These are phyloP conservation scores for Aegle marmelos DNA, from an alignment of 345 rosid species.

Conservation along the genomic window DNA sequence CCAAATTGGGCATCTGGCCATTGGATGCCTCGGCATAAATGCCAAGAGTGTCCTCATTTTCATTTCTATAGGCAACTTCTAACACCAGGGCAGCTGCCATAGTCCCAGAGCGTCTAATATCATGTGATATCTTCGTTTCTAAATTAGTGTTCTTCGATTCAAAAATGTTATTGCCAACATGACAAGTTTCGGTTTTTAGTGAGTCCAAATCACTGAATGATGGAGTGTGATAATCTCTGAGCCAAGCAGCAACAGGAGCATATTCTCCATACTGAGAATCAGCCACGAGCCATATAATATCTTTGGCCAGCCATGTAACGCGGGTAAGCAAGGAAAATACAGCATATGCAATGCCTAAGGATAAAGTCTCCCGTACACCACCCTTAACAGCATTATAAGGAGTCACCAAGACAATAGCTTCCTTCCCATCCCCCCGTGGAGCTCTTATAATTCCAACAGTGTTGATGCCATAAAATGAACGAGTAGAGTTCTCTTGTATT, in stretches of 20 bases:
- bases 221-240: slow-evolving; percentile 77
- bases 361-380: slow-evolving; percentile 44
- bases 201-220: slow-evolving; percentile 39
- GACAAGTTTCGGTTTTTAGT: slow-evolving; percentile 31
- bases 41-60: slow-evolving; percentile 58
- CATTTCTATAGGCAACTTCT: slow-evolving; percentile 59
- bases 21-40: slow-evolving; percentile 94
- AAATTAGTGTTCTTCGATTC: slow-evolving; percentile 14
- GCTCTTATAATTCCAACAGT: slow-evolving; percentile 80
- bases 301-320: slow-evolving; percentile 94
- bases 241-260: slow-evolving; percentile 81
- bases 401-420: slow-evolving; percentile 87
- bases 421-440: slow-evolving; percentile 91
- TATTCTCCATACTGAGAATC: slow-evolving; percentile 86
- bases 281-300: slow-evolving; percentile 82
- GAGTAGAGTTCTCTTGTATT: slow-evolving; percentile 45
- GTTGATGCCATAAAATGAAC: slow-evolving; percentile 53
- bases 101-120: slow-evolving; percentile 54
- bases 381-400: slow-evolving; percentile 62
- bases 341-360: slow-evolving; percentile 63
- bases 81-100: slow-evolving; percentile 69
- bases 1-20: slow-evolving; percentile 98
- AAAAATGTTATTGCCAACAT: slow-evolving; percentile 6
- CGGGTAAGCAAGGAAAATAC: slow-evolving; percentile 76
- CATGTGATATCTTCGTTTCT: slow-evolving; percentile 29